These are phyloP conservation scores for Tetracentron sinense DNA, from an alignment of 164 flowering plant genomes.

Conservation along the genomic window DNA sequence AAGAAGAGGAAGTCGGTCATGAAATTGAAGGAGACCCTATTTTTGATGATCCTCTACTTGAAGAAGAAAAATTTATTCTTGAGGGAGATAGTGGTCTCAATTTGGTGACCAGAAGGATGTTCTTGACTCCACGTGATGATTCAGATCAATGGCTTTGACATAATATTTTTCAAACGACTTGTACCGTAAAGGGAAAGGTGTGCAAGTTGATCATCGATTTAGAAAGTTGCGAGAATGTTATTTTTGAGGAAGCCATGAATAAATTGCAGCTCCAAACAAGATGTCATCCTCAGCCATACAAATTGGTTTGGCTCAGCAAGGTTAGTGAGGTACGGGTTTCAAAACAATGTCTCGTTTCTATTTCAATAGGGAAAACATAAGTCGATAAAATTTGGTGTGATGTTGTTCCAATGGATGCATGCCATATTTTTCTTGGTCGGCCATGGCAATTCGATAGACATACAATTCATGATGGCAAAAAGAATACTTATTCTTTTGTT, in stretches of 20 bases:
- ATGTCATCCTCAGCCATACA: slow-evolving; percentile 16
- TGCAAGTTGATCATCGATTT: slow-evolving; percentile 13
- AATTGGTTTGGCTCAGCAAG: slow-evolving; percentile 8
- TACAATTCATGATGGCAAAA: background rate
- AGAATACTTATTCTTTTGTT: background rate
- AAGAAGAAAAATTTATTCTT: too few relatives aligned
- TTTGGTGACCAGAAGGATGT: background rate
- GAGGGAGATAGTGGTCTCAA: background rate
- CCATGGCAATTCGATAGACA: background rate
- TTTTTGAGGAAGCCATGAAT: slow-evolving; percentile 2
- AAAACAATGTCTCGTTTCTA: background rate
- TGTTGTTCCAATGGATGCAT: slow-evolving; percentile 11
- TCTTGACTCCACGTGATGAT: background rate
- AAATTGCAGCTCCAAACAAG: slow-evolving; percentile 1
- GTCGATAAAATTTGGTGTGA: slow-evolving; percentile 13
- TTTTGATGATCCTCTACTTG: too few relatives aligned
- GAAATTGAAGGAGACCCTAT: too few relatives aligned
- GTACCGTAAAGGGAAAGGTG: slow-evolving; percentile 7
- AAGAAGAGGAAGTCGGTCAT: too few relatives aligned
- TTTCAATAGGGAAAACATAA: slow-evolving; percentile 17
- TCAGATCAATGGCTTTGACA: background rate
- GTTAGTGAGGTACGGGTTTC: background rate
- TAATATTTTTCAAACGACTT: slow-evolving; percentile 5
- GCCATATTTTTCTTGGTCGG: slow-evolving; percentile 6
- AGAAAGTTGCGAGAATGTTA: slow-evolving; percentile 23